These are phyloP conservation scores for Aspergillus fumigatiaffinis DNA, from an alignment of 2,329 filamentous ascomycete species.

Conservation along the genomic window DNA sequence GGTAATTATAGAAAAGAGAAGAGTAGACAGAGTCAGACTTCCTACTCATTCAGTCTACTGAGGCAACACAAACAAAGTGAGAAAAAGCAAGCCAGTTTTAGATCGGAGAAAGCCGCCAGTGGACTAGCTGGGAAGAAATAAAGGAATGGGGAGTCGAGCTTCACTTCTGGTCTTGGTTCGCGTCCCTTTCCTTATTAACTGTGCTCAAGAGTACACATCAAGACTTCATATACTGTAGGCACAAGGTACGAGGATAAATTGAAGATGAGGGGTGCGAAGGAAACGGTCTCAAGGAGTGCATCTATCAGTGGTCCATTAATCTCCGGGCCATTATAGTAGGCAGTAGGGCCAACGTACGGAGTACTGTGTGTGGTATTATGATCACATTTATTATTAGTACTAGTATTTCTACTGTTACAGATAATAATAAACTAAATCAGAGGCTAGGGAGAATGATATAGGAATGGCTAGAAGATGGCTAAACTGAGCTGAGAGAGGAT, in stretches of 20 bases:
- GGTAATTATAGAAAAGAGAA: not conserved
- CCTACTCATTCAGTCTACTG: not conserved
- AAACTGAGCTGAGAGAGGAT: constrained; percentile 8
- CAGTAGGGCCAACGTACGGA: not conserved
- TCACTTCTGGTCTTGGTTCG: not conserved
- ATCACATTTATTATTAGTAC: not conserved
- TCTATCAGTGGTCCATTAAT: not conserved
- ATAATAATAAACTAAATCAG: not conserved
- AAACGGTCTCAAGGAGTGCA: not conserved
- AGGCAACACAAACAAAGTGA: not conserved
- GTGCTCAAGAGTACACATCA: not conserved
- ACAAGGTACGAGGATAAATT: not conserved
- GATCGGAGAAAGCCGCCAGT: constrained; percentile 12
- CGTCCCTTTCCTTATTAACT: not conserved
- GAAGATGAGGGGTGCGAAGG: not conserved
- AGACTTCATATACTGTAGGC: not conserved
- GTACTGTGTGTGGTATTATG: not conserved
- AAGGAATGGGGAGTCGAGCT: constrained; percentile 2
- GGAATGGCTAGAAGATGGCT: not conserved
- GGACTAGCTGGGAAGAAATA: not conserved
- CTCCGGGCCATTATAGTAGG: not conserved
- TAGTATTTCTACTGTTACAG: not conserved
- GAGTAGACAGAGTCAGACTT: not conserved
- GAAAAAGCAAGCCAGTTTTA: not conserved
- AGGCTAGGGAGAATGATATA: not conserved